These are phyloP conservation scores for Ustilago hordei DNA, from an alignment of 1,284 basidiomycete species.

Conservation along the genomic window DNA sequence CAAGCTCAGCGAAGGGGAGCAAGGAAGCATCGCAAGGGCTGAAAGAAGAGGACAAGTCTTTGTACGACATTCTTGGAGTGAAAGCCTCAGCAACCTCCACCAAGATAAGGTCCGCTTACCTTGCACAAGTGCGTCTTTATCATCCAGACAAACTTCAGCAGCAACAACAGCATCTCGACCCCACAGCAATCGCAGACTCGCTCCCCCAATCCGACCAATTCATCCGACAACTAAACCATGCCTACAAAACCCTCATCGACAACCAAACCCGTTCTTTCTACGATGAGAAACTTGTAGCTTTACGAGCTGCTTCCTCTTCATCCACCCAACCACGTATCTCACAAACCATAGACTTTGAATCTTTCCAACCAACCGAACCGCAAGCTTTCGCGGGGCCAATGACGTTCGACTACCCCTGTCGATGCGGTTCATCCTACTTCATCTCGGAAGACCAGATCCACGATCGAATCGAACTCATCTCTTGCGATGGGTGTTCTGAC, in stretches of 20 bases:
- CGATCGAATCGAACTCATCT: slow-evolving; percentile 25
- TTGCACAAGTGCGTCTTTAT: slow-evolving; percentile 34
- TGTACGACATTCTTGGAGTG: slow-evolving; percentile 32
- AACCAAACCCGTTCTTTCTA: slow-evolving; percentile 21
- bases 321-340: slow-evolving; percentile 28
- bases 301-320: slow-evolving; percentile 4
- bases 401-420: slow-evolving; percentile 33
- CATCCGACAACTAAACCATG: slow-evolving; percentile 43
- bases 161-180: slow-evolving; percentile 23
- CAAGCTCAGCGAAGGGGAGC: background rate
- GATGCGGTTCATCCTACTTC: slow-evolving; percentile 33
- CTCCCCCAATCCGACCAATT: slow-evolving; percentile 20
- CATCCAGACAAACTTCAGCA: slow-evolving; percentile 54
- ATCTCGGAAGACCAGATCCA: slow-evolving; percentile 30
- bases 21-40: background rate
- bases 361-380: slow-evolving; percentile 21
- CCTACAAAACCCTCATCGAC: slow-evolving; percentile 42
- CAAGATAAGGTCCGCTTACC: slow-evolving; percentile 47
- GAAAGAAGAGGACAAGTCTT: slow-evolving; percentile 1
- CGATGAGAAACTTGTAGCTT: slow-evolving; percentile 25
- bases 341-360: slow-evolving; percentile 37
- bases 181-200: slow-evolving; percentile 9
- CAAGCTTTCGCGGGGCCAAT: background rate
- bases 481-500: slow-evolving; percentile 48
- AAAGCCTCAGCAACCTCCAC: slow-evolving; percentile 21